phyloP scores from a whole-genome alignment of 768 basidiomycete genomes.

The Lactarius quietus region DNA sequence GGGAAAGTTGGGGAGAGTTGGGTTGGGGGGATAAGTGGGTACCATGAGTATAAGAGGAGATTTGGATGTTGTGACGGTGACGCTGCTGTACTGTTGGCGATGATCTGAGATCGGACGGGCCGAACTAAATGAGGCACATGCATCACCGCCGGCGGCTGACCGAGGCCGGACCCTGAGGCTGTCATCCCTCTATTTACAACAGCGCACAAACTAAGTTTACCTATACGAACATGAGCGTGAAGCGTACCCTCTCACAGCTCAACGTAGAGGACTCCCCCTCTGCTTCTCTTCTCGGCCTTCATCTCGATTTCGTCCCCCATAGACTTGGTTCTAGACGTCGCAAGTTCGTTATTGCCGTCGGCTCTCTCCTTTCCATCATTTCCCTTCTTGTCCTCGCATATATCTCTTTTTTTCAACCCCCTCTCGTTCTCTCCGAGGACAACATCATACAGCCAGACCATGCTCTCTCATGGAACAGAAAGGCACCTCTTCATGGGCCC shows the following conservation, averaged over 20 bases:
- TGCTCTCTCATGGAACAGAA: conserved; percentile 7
- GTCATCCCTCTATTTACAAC: too few relatives aligned
- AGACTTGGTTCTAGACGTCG: conserved; percentile 4
- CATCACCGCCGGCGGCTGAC: neutral
- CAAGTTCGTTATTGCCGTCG: neutral
- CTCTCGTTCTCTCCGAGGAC: conserved; percentile 2
- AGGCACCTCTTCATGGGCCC: conserved; percentile 36
- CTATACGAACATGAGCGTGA: neutral
- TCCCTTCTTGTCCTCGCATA: conserved; percentile 14
- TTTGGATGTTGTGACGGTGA: conserved; percentile 7
- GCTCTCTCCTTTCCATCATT: conserved; percentile 1
- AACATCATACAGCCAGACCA: neutral
- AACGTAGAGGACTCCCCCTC: conserved; percentile 1
- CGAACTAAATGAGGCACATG: neutral
- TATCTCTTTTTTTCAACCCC: conserved; percentile 1
- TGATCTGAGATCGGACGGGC: conserved; percentile 6
- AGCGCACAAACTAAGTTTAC: too few relatives aligned
- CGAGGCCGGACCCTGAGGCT: too few relatives aligned
- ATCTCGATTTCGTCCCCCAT: neutral
- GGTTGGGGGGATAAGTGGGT: neutral
- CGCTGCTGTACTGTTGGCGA: neutral
- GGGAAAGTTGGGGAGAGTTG: neutral
- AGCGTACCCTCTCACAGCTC: neutral
- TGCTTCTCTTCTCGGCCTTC: neutral
- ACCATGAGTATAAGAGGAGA: neutral